Evolutionary conservation across 192 early-diverging fungal species (phyloP).

Genomic region (Coemansia sp.): DNA sequence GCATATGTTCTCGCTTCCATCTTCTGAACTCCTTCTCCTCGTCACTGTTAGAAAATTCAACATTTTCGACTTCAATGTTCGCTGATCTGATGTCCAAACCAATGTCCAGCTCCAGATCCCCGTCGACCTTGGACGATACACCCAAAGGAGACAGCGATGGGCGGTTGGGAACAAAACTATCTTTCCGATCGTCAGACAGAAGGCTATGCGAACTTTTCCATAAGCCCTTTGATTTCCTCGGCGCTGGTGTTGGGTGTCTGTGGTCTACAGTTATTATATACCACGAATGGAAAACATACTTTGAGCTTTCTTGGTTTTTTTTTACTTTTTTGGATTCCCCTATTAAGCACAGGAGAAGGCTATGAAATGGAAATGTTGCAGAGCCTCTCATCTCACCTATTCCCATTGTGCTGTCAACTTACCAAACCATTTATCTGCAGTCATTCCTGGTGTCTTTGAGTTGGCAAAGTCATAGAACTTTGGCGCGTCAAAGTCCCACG

Average conservation of each 20-base stretch:
- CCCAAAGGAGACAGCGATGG: constrained; percentile 48
- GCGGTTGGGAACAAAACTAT: constrained; percentile 34
- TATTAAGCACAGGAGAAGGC: too few species aligned
- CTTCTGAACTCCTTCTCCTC: constrained; percentile 49
- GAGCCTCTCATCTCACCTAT: too few species aligned
- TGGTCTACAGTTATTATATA: constrained; percentile 36
- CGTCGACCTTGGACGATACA: constrained; percentile 23
- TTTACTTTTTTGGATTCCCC: not conserved
- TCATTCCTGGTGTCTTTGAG: constrained; percentile 43
- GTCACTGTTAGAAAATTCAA: constrained; percentile 44
- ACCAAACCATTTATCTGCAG: constrained; percentile 54
- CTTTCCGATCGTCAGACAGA: constrained; percentile 23
- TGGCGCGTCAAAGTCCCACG: constrained; percentile 54
- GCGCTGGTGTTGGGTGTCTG: constrained; percentile 45
- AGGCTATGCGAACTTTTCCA: constrained; percentile 20
- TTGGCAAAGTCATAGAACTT: constrained; percentile 49
- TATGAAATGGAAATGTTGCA: too few species aligned
- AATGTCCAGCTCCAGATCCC: constrained; percentile 26
- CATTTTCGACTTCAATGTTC: constrained; percentile 7
- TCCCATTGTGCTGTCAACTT: too few species aligned
- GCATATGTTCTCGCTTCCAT: constrained; percentile 35
- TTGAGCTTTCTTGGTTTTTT: too few species aligned
- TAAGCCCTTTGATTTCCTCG: constrained; percentile 16
- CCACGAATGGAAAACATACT: too few species aligned
- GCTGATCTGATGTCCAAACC: not conserved